Percentiles rank a stretch among this genome's conserved stretches.
Evolutionary conservation across 768 basidiomycete genomes (phyloP).

Genomic region (Trametes cinnabarina): DNA sequence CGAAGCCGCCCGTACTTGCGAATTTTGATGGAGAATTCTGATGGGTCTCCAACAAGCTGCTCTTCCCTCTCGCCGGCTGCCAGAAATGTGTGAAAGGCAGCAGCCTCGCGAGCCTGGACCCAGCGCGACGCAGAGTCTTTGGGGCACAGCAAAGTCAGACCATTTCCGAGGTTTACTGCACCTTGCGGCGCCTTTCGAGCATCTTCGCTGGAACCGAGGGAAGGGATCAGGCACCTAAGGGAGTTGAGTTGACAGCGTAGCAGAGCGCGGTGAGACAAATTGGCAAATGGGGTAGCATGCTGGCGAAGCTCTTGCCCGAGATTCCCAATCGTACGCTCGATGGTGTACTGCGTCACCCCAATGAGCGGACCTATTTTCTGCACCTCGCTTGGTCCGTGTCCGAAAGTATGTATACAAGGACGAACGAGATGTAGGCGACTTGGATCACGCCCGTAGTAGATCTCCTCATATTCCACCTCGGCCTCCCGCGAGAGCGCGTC

Average conservation of each 20-base stretch:
- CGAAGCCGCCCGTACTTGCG: conserved; percentile 26
- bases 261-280: conserved; percentile 12
- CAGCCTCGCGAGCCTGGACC: background rate
- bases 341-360: conserved; percentile 17
- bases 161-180: background rate
- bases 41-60: no score
- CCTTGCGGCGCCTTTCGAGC: background rate
- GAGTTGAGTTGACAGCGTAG: background rate
- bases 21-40: no score
- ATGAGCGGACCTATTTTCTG: conserved; percentile 16
- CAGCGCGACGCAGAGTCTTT: background rate
- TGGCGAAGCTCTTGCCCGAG: conserved; percentile 26
- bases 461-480: conserved; percentile 32
- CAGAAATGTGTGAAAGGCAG: background rate
- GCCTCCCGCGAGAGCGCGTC: conserved; percentile 29
- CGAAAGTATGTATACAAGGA: conserved; percentile 32
- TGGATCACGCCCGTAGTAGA: conserved; percentile 32
- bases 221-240: background rate
- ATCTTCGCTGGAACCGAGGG: background rate
- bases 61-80: no score
- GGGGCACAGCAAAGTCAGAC: background rate
- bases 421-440: conserved; percentile 34
- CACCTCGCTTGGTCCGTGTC: conserved; percentile 29
- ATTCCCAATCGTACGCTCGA: conserved; percentile 27
- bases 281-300: conserved; percentile 25